Base-by-base conservation (phyloP, 2,329 filamentous ascomycete species). In the Aschersonia sp. region DNA sequence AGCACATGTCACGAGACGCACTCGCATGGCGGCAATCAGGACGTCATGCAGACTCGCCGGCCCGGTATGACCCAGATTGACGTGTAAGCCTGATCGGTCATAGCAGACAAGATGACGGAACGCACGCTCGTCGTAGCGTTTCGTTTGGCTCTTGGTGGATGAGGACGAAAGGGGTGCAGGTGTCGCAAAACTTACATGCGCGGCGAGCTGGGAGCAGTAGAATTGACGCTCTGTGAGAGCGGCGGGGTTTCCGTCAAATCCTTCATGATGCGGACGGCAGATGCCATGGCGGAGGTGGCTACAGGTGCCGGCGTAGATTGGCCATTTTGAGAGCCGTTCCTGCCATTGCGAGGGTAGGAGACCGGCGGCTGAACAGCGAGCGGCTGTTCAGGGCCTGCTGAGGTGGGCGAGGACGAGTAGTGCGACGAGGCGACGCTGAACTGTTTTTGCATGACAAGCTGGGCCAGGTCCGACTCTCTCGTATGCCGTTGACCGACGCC, bases 201-300 rank as follows among this genome's bases (percentile, higher is more conserved):
- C 44, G 77, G 77, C 30, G 77, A 80, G 35, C 65, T 73, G 40
- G 76, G 74, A 10, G 76, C 75, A 40, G 77, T 80, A 5, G 77
- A 80, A 12, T 71, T 70, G 50, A 76, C 68, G 58, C 76, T 80
- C 52, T 73, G 70, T 48, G 73, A 69, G 54, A 75, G 73, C 28
- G 74, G 72, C 43, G 75, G 76, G 54, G 76, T 75, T 47, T 75
- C 74, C 47, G 69, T 68, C 53, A 67, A 56, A 51, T 70, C 65
- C 53, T 69, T 67, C 53, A 72, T 62, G 51, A 61, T 65, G 51
- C 63, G 64, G 45, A 71, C 51, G 31, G 68, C 67, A 45, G 62
- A 63, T 46, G 68, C 63, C 55, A 72, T 62, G 51, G 65, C 65
- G 28, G 64, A 59, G 38, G 60, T 51, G 47, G 60, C 52, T 45